phyloP scores from a whole-genome alignment of 2,329 filamentous ascomycete species.

The Stachybotrys elegans region DNA sequence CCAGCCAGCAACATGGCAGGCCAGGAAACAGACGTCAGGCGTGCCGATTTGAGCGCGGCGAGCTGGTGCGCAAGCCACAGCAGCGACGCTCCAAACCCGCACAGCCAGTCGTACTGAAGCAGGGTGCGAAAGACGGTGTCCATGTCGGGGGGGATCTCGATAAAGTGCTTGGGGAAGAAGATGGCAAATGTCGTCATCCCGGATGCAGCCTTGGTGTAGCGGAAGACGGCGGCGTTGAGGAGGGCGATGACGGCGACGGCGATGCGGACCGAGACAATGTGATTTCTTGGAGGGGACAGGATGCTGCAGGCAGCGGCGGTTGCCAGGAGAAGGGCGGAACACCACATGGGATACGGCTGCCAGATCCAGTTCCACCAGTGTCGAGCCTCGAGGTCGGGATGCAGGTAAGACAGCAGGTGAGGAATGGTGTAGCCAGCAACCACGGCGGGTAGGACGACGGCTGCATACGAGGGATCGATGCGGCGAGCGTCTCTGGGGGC shows the following conservation, averaged over 20 bases:
- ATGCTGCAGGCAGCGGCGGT: not conserved
- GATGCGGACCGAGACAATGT: not conserved
- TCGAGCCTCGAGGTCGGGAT: slow-evolving; percentile 12
- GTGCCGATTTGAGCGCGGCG: slow-evolving; percentile 15
- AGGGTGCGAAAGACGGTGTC: slow-evolving; percentile 12
- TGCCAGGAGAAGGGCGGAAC: slow-evolving; percentile 5
- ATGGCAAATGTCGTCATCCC: slow-evolving; percentile 6
- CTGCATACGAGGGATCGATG: slow-evolving; percentile 8
- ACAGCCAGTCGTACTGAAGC: slow-evolving; percentile 23
- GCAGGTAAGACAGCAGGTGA: slow-evolving; percentile 14
- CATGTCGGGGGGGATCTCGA: slow-evolving; percentile 9
- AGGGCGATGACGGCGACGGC: slow-evolving; percentile 3
- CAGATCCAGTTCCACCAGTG: slow-evolving; percentile 26
- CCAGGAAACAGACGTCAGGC: slow-evolving; percentile 5
- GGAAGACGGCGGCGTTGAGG: slow-evolving; percentile 12
- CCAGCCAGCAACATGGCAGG: not conserved
- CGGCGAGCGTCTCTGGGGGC: slow-evolving; percentile 5
- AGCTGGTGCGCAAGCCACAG: slow-evolving; percentile 19
- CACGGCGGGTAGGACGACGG: slow-evolving; percentile 14
- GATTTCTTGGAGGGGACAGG: not conserved
- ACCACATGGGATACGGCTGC: slow-evolving; percentile 22
- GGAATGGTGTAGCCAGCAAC: slow-evolving; percentile 13
- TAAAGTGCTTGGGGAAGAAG: slow-evolving; percentile 18
- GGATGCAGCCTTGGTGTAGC: slow-evolving; percentile 11
- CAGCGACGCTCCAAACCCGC: slow-evolving; percentile 10